These are phyloP conservation scores for Coprinopsis cinerea DNA, from an alignment of 768 basidiomycete species.

Conservation along the genomic window DNA sequence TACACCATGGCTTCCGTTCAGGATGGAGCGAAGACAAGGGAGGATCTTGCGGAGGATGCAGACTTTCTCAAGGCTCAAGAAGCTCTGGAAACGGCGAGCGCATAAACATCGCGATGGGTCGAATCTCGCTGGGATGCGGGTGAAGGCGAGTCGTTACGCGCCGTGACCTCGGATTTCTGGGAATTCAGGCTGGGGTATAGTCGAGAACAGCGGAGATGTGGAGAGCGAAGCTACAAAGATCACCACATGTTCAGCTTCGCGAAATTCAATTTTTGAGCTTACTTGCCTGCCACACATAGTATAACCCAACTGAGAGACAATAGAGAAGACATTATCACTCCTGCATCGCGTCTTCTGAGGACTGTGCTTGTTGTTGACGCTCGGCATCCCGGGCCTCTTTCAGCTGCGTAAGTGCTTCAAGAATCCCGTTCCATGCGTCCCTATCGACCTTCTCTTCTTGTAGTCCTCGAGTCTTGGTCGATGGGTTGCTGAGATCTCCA, in stretches of 20 bases:
- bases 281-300: neutral
- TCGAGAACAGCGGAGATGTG: neutral
- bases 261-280: neutral
- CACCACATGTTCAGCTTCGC: neutral
- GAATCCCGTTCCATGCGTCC: conserved; percentile 73
- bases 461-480: conserved; percentile 49
- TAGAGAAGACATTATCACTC: conserved; percentile 5
- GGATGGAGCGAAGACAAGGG: conserved; percentile 39
- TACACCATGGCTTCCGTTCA: too few species aligned
- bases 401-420: conserved; percentile 59
- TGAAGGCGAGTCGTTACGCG: too few species aligned
- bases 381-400: conserved; percentile 37
- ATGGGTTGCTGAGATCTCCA: conserved; percentile 24
- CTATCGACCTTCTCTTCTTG: conserved; percentile 74
- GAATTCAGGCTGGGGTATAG: too few species aligned
- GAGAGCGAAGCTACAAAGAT: neutral
- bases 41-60: conserved; percentile 33
- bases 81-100: conserved; percentile 44
- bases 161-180: too few species aligned
- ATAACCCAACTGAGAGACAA: neutral
- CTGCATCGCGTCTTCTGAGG: conserved; percentile 8
- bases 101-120: conserved; percentile 26
- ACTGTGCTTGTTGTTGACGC: conserved; percentile 15
- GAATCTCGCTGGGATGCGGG: neutral
- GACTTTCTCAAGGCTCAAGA: conserved; percentile 54